Conservation (phyloP, 768 basidiomycete species). For the Pholiota molesta region DNA sequence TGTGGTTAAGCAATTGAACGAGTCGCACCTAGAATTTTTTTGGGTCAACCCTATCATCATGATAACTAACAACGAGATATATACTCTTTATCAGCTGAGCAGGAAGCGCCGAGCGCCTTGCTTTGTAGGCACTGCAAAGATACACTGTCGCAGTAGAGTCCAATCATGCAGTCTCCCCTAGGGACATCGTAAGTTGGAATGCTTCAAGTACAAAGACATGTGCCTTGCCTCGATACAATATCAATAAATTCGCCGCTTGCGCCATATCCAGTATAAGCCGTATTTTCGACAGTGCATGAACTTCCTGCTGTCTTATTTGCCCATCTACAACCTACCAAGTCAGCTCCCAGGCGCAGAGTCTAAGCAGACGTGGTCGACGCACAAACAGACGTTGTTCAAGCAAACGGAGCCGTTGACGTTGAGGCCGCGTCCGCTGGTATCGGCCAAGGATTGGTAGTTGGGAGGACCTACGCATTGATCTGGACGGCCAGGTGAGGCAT, state of each 20-base stretch:
- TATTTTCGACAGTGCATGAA: slow-evolving; percentile 76
- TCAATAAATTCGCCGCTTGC: slow-evolving; percentile 65
- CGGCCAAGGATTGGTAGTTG: slow-evolving; percentile 61
- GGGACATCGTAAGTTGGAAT: background rate
- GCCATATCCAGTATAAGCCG: slow-evolving; percentile 73
- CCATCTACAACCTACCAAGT: slow-evolving; percentile 50
- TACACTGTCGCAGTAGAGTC: slow-evolving; percentile 75
- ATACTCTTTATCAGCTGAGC: slow-evolving; percentile 56
- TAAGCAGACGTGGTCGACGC: slow-evolving; percentile 28
- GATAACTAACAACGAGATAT: slow-evolving; percentile 15
- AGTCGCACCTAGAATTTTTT: slow-evolving; percentile 55
- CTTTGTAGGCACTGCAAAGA: slow-evolving; percentile 57
- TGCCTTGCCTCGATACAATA: slow-evolving; percentile 75
- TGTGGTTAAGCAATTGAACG: slow-evolving; percentile 70
- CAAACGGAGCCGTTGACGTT: slow-evolving; percentile 86
- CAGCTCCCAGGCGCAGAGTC: background rate
- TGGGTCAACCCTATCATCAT: background rate
- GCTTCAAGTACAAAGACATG: background rate
- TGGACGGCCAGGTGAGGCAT: slow-evolving; percentile 28
- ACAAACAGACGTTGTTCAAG: slow-evolving; percentile 85
- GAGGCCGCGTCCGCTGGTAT: slow-evolving; percentile 64
- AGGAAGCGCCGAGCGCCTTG: slow-evolving; percentile 60
- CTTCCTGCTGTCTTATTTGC: slow-evolving; percentile 73
- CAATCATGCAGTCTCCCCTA: slow-evolving; percentile 74
- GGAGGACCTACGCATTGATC: slow-evolving; percentile 79